Evolutionary conservation across 805 yeast genomes (phyloP).

Genomic region (Yamadazyma scolyti): DNA sequence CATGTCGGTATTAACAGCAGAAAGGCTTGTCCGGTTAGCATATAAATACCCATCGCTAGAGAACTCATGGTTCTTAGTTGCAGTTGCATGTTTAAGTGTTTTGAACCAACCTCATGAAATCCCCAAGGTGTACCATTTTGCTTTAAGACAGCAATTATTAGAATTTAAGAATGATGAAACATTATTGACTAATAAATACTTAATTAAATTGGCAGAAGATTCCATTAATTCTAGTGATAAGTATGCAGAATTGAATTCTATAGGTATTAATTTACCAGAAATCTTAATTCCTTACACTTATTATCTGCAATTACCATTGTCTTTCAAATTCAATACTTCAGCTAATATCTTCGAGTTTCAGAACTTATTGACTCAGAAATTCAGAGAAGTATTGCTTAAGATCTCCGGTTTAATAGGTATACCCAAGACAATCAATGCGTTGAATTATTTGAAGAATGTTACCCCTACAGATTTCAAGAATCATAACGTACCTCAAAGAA

Average conservation of each 20-base stretch:
- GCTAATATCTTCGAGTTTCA: constrained; percentile 36
- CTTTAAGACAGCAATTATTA: constrained; percentile 44
- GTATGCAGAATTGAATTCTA: constrained; percentile 34
- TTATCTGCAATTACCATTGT: constrained; percentile 34
- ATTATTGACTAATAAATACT: constrained; percentile 29
- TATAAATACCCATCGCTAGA: constrained; percentile 51
- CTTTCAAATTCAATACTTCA: constrained; percentile 27
- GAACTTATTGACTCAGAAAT: constrained; percentile 42
- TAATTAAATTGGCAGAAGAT: constrained; percentile 36
- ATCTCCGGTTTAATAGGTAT: constrained; percentile 77
- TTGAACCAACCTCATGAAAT: constrained; percentile 81
- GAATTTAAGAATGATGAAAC: constrained; percentile 22
- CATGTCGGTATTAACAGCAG: constrained; percentile 37
- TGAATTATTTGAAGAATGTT: constrained; percentile 57
- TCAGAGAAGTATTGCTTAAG: constrained; percentile 77
- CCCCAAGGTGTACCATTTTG: constrained; percentile 70
- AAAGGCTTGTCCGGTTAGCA: constrained; percentile 51
- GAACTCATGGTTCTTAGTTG: constrained; percentile 69
- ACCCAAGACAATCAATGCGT: constrained; percentile 79
- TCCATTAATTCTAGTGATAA: constrained; percentile 36
- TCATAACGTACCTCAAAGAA: constrained; percentile 21
- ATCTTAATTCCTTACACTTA: constrained; percentile 36
- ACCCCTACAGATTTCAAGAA: constrained; percentile 52
- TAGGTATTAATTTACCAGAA: constrained; percentile 42
- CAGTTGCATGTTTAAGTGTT: constrained; percentile 77